Evolutionary conservation across 2,329 filamentous ascomycete genomes (phyloP).

Genomic region (Cryoendolithus antarcticus): DNA sequence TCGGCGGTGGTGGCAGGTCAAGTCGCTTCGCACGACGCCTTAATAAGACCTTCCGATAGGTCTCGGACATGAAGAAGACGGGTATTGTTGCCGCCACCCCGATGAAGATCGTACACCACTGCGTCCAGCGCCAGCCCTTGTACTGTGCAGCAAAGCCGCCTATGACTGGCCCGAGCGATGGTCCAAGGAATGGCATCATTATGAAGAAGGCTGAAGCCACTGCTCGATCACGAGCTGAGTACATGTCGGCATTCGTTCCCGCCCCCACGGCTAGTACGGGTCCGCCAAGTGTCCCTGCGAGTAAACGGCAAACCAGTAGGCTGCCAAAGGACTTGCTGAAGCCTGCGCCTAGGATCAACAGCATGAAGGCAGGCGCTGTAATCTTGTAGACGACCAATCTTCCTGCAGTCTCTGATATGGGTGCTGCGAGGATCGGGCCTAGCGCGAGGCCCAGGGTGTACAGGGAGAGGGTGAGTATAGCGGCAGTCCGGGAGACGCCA

Average conservation of each 20-base stretch:
- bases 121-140: constrained; percentile 31
- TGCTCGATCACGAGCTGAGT: constrained; percentile 21
- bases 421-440: constrained; percentile 60
- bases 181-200: constrained; percentile 21
- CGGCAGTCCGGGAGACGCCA: constrained; percentile 40
- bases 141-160: constrained; percentile 32
- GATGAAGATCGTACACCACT: constrained; percentile 34
- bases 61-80: constrained; percentile 39
- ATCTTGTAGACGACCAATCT: constrained; percentile 57
- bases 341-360: constrained; percentile 32
- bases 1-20: constrained; percentile 15
- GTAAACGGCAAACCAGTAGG: constrained; percentile 53
- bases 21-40: constrained; percentile 23
- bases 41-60: constrained; percentile 41
- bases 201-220: constrained; percentile 25
- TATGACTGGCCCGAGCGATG: constrained; percentile 25
- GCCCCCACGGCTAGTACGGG: constrained; percentile 30
- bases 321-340: constrained; percentile 53
- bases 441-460: constrained; percentile 54
- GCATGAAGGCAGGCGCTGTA: constrained; percentile 51
- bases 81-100: constrained; percentile 24
- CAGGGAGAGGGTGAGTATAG: constrained; percentile 47
- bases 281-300: constrained; percentile 22
- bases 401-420: constrained; percentile 59
- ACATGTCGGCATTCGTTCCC: constrained; percentile 31